phyloP scores from a whole-genome alignment of 352 stramenopile species.

The Lagenidium giganteum region DNA sequence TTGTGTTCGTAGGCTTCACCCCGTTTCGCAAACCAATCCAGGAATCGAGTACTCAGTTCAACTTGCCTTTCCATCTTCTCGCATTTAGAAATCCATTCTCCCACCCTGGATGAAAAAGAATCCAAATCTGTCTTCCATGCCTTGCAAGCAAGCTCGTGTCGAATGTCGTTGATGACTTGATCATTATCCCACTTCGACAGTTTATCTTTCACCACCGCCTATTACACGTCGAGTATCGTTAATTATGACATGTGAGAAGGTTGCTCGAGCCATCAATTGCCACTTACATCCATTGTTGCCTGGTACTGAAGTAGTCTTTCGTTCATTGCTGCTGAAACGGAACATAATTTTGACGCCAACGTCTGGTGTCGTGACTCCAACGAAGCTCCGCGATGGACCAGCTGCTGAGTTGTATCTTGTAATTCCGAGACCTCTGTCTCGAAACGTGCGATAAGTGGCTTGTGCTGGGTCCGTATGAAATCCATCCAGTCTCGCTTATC shows the following conservation, averaged over 20 bases:
- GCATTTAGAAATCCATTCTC: constrained; percentile 11
- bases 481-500: constrained; percentile 4
- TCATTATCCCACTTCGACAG: constrained; percentile 5
- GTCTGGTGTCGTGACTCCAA: constrained; percentile 14
- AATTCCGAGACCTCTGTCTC: background rate
- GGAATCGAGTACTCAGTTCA: constrained; percentile 50
- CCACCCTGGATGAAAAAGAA: background rate
- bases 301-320: background rate
- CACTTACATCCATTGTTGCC: constrained; percentile 1
- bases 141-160: constrained; percentile 19
- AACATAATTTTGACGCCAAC: constrained; percentile 15
- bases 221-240: background rate
- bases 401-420: constrained; percentile 2
- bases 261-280: too few relatives aligned
- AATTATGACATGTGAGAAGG: background rate
- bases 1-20: constrained; percentile 77
- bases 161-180: constrained; percentile 2
- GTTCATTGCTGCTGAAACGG: constrained; percentile 3
- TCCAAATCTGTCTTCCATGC: constrained; percentile 20
- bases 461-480: background rate
- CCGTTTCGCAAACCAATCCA: constrained; percentile 67
- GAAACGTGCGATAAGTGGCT: background rate
- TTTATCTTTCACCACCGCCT: background rate
- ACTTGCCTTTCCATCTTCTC: constrained; percentile 36
- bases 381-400: constrained; percentile 12